phyloP scores from a whole-genome alignment of 2,329 filamentous ascomycete genomes.

The Tolypocladium pustulatum region DNA sequence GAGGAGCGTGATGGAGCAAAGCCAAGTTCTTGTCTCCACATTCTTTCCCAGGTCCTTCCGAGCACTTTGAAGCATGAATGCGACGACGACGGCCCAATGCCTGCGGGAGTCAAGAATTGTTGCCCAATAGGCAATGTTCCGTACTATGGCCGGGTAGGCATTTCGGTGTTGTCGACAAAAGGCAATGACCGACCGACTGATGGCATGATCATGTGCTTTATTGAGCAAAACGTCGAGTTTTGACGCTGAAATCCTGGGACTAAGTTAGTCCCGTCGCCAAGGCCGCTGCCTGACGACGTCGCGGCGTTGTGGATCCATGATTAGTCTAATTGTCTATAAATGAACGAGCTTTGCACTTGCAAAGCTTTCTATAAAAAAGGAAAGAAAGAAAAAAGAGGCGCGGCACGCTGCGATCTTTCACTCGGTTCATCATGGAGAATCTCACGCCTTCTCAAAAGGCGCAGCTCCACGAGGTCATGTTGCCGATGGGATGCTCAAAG shows the following conservation, averaged over 20 bases:
- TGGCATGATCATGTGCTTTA: not conserved
- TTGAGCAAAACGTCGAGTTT: not conserved
- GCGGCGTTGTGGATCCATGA: not conserved
- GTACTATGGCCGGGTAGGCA: not conserved
- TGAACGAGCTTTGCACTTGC: not conserved
- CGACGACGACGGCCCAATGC: no score
- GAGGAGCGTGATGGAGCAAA: no score
- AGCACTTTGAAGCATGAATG: no score
- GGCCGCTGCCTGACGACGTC: not conserved
- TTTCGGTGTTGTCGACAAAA: not conserved
- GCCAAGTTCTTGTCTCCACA: no score
- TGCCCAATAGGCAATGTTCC: no score
- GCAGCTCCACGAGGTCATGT: not conserved
- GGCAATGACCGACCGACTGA: not conserved
- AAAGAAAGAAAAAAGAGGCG: not conserved
- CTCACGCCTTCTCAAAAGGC: not conserved
- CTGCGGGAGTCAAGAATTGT: no score
- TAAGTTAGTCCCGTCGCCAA: not conserved
- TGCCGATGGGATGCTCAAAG: not conserved
- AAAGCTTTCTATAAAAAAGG: no score
- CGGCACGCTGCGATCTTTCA: not conserved
- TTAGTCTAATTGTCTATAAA: not conserved
- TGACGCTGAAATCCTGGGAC: not conserved
- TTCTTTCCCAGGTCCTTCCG: no score
- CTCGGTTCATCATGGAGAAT: not conserved